Evolutionary conservation across 1,284 basidiomycete genomes (phyloP).

Genomic region (Cutaneotrichosporon mucoides): DNA sequence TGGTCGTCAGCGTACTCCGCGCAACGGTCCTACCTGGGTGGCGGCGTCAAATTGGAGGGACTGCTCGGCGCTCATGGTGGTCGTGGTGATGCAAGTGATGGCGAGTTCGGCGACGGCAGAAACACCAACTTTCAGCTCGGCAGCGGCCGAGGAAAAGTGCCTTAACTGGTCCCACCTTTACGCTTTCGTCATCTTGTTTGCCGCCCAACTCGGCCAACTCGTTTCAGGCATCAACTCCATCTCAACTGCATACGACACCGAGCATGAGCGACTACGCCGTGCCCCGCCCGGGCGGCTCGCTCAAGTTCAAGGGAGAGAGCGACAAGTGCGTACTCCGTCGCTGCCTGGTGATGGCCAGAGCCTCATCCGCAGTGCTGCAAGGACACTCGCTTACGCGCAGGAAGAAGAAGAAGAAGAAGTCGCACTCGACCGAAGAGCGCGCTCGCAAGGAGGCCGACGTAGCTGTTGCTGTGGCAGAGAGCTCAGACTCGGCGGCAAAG

Average conservation of each 20-base stretch:
- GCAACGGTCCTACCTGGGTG: slow-evolving; percentile 54
- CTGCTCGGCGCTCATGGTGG: slow-evolving; percentile 6
- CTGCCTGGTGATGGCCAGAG: too few species aligned
- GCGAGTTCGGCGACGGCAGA: too few species aligned
- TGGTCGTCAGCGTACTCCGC: slow-evolving; percentile 39
- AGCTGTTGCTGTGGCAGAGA: slow-evolving; percentile 37
- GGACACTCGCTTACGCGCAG: background rate
- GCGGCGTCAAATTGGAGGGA: slow-evolving; percentile 63
- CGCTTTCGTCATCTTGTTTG: background rate
- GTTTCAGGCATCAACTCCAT: too few species aligned
- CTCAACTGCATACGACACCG: slow-evolving; percentile 34
- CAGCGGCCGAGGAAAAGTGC: background rate
- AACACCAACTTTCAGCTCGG: background rate
- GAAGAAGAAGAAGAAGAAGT: slow-evolving; percentile 68
- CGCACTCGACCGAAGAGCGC: slow-evolving; percentile 52
- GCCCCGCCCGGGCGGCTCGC: slow-evolving; percentile 74
- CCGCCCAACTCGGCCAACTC: background rate
- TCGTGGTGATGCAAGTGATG: background rate
- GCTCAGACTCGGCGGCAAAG: background rate
- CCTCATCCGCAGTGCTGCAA: too few species aligned
- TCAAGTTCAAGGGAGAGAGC: slow-evolving; percentile 79
- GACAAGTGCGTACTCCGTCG: slow-evolving; percentile 63
- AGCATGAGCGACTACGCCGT: slow-evolving; percentile 64
- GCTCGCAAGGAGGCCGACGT: slow-evolving; percentile 26
- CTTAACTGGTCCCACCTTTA: background rate